Conservation (phyloP, 306 rosid genomes). For the Gillenia trifoliata region DNA sequence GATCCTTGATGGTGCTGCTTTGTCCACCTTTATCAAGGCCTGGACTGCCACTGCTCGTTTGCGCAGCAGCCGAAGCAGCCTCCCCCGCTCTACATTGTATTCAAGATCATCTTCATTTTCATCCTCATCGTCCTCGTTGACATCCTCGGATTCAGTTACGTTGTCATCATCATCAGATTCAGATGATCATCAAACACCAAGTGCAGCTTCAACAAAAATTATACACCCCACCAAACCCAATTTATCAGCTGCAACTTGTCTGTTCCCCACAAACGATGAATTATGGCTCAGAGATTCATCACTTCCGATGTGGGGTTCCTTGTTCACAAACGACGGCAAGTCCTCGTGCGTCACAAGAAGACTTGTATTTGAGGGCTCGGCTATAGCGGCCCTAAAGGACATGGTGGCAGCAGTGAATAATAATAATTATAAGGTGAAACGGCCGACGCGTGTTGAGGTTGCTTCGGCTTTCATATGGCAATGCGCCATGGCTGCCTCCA, state of each 20-base stretch:
- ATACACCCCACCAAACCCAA: background rate
- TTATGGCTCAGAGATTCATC: slow-evolving; percentile 29
- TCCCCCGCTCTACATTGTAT: background rate
- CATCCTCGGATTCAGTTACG: background rate
- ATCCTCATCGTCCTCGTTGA: background rate
- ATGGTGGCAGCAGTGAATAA: background rate
- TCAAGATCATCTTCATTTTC: background rate
- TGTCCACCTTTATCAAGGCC: slow-evolving; percentile 31
- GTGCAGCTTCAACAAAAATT: background rate
- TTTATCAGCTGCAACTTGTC: background rate
- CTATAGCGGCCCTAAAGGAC: slow-evolving; percentile 9
- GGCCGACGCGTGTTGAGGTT: slow-evolving; percentile 28
- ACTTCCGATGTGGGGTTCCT: slow-evolving; percentile 12
- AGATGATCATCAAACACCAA: background rate
- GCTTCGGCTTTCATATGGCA: slow-evolving; percentile 40
- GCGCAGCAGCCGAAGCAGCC: background rate
- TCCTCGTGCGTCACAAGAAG: slow-evolving; percentile 28
- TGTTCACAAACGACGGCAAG: slow-evolving; percentile 14
- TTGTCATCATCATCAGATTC: background rate
- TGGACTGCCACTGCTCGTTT: slow-evolving; percentile 20
- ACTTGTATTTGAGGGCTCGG: slow-evolving; percentile 29
- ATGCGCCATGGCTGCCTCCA: slow-evolving; percentile 24
- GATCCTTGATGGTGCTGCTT: slow-evolving; percentile 35
- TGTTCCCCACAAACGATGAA: slow-evolving; percentile 18
- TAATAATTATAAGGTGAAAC: background rate